Base-by-base conservation (phyloP, 129 eudicot genomes). In the Lonicera japonica region DNA sequence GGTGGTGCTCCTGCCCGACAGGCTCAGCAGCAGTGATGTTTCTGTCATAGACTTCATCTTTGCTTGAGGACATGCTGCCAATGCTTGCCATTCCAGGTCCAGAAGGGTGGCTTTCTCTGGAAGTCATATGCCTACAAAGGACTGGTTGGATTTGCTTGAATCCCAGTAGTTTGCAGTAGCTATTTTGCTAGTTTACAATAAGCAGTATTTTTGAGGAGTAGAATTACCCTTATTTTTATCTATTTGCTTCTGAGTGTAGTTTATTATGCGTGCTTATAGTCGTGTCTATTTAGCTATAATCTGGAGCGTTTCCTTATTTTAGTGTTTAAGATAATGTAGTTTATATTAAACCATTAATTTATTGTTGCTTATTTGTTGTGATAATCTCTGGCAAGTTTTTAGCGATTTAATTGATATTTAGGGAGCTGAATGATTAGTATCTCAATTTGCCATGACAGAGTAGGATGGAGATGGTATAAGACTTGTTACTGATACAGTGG, bases 131-230 rank as follows among this genome's bases (percentile, higher is more conserved):
- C 71, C 34, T 69, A 66, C 72, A 54, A 25, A 53, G 80, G 75
- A 79, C 73, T 81, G 89, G 85, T 86, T 86, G 95, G 95, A 77
- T 80, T 29, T 86, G 95, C 85, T 83, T 80, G 67, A 72, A 64
- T 75, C 76, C 64, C 68, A 71, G 80, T 86, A 83, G 95, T 74
- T 73, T 86, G 76, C 61, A 54, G 62, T 78, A 47, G 73, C 76
- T 65, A 34, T 73, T 80, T 90, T 79, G 58, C 71, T 81, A 75
- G 78, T 60, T 60, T 69, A 69, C 18, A 81, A 81, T 86, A 76
- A 86, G 82, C 79, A 71, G 80, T 82, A 76, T 63, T 67, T 70
- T 65, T 70, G 66, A 69, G 71, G 73, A 83, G 77, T 80, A 83
- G 85, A 39, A 72, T 79, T 73, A 58, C 25, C 72, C 52, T 15